Conservation (phyloP, 2,329 filamentous ascomycete genomes). For the Neonectria faginata region DNA sequence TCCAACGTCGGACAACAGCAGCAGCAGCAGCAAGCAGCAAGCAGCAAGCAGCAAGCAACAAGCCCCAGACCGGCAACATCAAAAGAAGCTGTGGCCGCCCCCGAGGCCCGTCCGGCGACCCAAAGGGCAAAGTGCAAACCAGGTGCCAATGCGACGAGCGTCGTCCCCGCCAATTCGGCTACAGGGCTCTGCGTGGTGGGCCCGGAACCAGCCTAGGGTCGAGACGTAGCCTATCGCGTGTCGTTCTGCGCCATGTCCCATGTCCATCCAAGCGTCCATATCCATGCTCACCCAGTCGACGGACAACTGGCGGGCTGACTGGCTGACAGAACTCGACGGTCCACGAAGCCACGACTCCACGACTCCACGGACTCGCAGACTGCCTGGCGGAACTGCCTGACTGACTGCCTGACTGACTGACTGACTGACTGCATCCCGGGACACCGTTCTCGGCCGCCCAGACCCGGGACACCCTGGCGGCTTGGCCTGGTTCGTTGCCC, state of each 20-base stretch:
- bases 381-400: background rate
- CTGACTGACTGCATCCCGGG: constrained; percentile 1
- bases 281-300: constrained; percentile 8
- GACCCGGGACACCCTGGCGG: constrained; percentile 34
- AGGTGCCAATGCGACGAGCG: constrained; percentile 25
- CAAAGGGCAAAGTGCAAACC: constrained; percentile 23
- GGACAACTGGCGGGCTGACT: constrained; percentile 7
- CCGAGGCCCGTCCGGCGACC: constrained; percentile 13
- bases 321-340: constrained; percentile 3
- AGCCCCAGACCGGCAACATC: constrained; percentile 13
- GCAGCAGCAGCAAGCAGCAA: background rate
- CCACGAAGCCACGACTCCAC: background rate
- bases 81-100: constrained; percentile 5
- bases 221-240: background rate
- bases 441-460: constrained; percentile 38
- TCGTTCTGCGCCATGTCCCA: constrained; percentile 7
- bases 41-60: background rate
- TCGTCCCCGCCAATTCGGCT: constrained; percentile 23
- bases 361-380: background rate
- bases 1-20: constrained; percentile 14
- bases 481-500: constrained; percentile 34
- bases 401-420: constrained; percentile 10
- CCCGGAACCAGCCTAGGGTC: constrained; percentile 3
- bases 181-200: constrained; percentile 13
- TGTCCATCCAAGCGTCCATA: constrained; percentile 17